A percentile compares a stretch with the other conserved stretches of the same genome.
phyloP scores from a whole-genome alignment of 495 filamentous ascomycete species.

The Tirmania nivea region DNA sequence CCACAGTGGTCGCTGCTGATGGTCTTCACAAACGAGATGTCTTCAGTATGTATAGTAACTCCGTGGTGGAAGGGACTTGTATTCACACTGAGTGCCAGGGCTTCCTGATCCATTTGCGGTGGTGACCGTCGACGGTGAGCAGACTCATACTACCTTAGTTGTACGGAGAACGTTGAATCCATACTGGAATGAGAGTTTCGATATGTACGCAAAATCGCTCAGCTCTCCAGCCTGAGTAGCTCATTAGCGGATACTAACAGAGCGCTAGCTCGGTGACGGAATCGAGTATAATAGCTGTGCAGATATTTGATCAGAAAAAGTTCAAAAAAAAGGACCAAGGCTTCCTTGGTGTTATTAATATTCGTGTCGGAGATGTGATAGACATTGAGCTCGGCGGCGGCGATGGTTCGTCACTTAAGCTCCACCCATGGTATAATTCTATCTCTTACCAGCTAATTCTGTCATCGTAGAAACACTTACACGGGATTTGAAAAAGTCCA shows the following conservation, averaged over 20 bases:
- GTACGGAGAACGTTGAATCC: constrained; percentile 95
- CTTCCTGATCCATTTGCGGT: constrained; percentile 97
- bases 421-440: not conserved
- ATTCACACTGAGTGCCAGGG: constrained; percentile 29
- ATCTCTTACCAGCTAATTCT: not conserved
- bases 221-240: not conserved
- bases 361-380: constrained; percentile 79
- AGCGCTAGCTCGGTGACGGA: constrained; percentile 53
- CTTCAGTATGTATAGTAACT: constrained; percentile 45
- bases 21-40: constrained; percentile 98
- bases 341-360: constrained; percentile 92
- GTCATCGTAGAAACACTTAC: constrained; percentile 80
- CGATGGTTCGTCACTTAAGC: constrained; percentile 47
- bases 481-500: constrained; percentile 93
- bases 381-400: constrained; percentile 72
- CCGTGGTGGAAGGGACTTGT: not conserved
- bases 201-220: constrained; percentile 43
- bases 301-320: constrained; percentile 99
- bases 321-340: constrained; percentile 99
- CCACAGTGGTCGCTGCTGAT: constrained; percentile 85
- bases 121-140: constrained; percentile 85
- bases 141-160: constrained; percentile 84
- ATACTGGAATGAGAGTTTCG: constrained; percentile 98
- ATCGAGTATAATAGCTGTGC: constrained; percentile 87
- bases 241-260: constrained; percentile 2